A percentile compares a stretch with the other conserved stretches of the same genome.
Evolutionary conservation across 2,329 filamentous ascomycete genomes (phyloP).

Genomic region (Epichloe brachyelytri): DNA sequence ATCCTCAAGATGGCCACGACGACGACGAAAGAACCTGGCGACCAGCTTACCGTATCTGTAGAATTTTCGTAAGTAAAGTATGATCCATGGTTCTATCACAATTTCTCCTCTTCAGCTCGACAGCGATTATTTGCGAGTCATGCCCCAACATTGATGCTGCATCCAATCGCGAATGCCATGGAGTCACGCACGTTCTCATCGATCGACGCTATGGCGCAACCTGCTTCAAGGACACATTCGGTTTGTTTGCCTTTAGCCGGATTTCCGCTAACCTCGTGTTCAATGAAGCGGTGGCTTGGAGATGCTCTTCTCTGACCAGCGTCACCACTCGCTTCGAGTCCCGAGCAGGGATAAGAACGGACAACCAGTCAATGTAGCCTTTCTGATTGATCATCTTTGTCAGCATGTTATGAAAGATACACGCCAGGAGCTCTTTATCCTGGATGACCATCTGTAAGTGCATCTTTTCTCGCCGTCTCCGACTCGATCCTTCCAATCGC

Average conservation of each 20-base stretch:
- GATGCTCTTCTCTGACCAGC: conserved; percentile 78
- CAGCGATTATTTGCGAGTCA: background rate
- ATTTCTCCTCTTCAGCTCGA: background rate
- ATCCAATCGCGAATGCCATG: background rate
- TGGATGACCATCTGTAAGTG: conserved; percentile 77
- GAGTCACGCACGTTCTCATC: background rate
- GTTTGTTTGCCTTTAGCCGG: background rate
- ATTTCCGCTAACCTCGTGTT: background rate
- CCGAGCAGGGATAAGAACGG: conserved; percentile 50
- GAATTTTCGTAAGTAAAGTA: conserved; percentile 48
- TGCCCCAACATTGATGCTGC: background rate
- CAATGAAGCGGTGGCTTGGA: conserved; percentile 70
- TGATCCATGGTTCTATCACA: background rate
- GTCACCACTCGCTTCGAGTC: conserved; percentile 56
- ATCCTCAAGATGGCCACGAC: background rate
- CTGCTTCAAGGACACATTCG: background rate
- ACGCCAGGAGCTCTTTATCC: conserved; percentile 77
- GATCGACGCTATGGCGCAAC: background rate
- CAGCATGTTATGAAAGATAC: conserved; percentile 72
- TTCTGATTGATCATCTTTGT: conserved; percentile 68
- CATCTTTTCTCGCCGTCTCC: conserved; percentile 5
- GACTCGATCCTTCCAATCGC: background rate
- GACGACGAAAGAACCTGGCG: conserved; percentile 1
- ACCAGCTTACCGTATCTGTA: conserved; percentile 46
- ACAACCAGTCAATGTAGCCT: conserved; percentile 54